These are phyloP conservation scores for Kazachstania taianensis DNA, from an alignment of 805 yeast species.

Conservation along the genomic window DNA sequence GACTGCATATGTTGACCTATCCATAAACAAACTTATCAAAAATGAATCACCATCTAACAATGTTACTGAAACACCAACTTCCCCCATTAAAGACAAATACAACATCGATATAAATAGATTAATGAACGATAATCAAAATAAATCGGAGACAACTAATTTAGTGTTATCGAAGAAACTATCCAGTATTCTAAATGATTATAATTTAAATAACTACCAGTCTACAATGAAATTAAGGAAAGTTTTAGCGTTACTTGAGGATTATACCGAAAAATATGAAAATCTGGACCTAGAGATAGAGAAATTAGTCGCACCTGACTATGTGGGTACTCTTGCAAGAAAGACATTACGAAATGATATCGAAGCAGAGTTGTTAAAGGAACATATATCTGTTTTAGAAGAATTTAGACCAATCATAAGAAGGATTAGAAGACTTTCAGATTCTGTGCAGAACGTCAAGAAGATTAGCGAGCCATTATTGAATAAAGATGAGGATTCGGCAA, in stretches of 20 bases:
- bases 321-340: conserved; percentile 54
- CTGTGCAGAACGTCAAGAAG: conserved; percentile 17
- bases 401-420: conserved; percentile 37
- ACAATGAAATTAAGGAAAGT: conserved; percentile 30
- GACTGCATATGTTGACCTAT: conserved; percentile 3
- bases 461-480: conserved; percentile 10
- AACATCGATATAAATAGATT: conserved; percentile 1
- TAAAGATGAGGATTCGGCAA: conserved; percentile 15
- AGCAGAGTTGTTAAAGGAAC: conserved; percentile 46
- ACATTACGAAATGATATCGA: conserved; percentile 52
- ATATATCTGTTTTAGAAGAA: conserved; percentile 38
- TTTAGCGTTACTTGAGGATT: conserved; percentile 27
- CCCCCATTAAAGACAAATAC: neutral
- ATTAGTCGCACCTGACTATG: conserved; percentile 35
- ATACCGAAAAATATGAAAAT: conserved; percentile 9
- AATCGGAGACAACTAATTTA: conserved; percentile 15
- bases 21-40: conserved; percentile 1
- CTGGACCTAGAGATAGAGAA: conserved; percentile 27
- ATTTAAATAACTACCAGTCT: conserved; percentile 19
- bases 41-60: neutral
- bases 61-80: no score
- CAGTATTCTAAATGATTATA: conserved; percentile 26
- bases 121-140: conserved; percentile 2
- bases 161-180: conserved; percentile 29
- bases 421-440: conserved; percentile 27